Evolutionary conservation across 1,284 basidiomycete species (phyloP), one percentile per base, ranked within the genome.

Genomic region (Austroboletus novae-zelandiae): DNA sequence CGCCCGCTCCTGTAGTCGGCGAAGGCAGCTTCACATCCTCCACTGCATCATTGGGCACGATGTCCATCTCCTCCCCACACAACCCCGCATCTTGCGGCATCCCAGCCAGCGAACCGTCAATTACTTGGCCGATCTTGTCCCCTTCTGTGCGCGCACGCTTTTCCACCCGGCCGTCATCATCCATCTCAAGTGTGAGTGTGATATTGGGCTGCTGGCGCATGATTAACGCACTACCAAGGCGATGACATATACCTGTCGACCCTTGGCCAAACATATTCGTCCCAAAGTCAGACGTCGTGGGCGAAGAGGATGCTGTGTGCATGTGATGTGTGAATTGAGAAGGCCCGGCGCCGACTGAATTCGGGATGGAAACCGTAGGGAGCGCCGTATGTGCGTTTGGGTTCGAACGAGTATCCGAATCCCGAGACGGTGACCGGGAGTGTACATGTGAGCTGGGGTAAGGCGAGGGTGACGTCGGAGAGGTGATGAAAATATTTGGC

Each of bases 401-500:
- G 43, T 52, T 47, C 23, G 53, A 6, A 27, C 52, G 49, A 6
- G 50, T 39, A 45, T 52, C 56, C 18, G 53, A 57, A 37, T 61
- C 56, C 17, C 50, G 51, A 51, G 66, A 74, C 62, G 35, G 70
- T 61, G 47, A 74, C 68, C 54, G 68, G 64, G 54, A 61, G 58
- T 54, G 71, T 53, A 70, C 43, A 18, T 54, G 71, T 54, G 70
- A 46, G 25, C 18, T 25, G 7, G 66, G 57, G 37, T 59, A 62
- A 5, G 72, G 67, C 7, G 67, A 67, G 2, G 75, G 65, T 29
- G 74, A 68, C 4, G 72, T 74, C 4, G 86, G 85, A 1, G 83
- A 83, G 2, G 84, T 89, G 57, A 89, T 74, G 61, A 78, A 84
- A 55, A 89, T 88, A 59, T 86, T 84, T 9, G 85, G 85, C 48